Conservation (phyloP, 1,284 basidiomycete genomes). For the Puccinia coronata region DNA sequence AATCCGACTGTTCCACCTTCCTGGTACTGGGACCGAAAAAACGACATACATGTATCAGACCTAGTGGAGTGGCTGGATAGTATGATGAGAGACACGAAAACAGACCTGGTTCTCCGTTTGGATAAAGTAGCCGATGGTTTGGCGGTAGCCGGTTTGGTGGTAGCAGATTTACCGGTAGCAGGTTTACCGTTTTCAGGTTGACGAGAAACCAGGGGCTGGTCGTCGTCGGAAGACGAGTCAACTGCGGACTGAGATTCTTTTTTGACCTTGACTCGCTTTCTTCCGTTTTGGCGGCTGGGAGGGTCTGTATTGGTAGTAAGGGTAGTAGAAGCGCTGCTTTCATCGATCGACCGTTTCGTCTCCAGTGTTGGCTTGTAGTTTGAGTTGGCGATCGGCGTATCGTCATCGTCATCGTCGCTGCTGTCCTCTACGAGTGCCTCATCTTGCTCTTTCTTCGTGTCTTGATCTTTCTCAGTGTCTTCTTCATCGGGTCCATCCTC, state of each 20-base stretch:
- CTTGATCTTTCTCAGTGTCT: neutral
- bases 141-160: too few relatives aligned
- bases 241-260: neutral
- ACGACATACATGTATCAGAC: too few relatives aligned
- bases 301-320: constrained; percentile 14
- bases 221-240: constrained; percentile 19
- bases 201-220: constrained; percentile 33
- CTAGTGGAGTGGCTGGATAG: too few relatives aligned
- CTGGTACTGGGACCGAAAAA: too few relatives aligned
- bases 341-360: constrained; percentile 35
- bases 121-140: too few relatives aligned
- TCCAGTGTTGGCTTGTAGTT: constrained; percentile 6
- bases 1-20: neutral
- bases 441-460: neutral
- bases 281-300: neutral
- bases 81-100: neutral
- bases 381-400: constrained; percentile 30
- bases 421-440: neutral
- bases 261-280: neutral
- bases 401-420: constrained; percentile 27
- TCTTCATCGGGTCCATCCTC: too few relatives aligned
- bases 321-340: constrained; percentile 36
- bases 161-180: too few relatives aligned
- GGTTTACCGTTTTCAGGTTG: too few relatives aligned
- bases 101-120: neutral